These are phyloP conservation scores for Skeletonema grethae DNA, from an alignment of 108 stramenopile species.

Conservation along the genomic window DNA sequence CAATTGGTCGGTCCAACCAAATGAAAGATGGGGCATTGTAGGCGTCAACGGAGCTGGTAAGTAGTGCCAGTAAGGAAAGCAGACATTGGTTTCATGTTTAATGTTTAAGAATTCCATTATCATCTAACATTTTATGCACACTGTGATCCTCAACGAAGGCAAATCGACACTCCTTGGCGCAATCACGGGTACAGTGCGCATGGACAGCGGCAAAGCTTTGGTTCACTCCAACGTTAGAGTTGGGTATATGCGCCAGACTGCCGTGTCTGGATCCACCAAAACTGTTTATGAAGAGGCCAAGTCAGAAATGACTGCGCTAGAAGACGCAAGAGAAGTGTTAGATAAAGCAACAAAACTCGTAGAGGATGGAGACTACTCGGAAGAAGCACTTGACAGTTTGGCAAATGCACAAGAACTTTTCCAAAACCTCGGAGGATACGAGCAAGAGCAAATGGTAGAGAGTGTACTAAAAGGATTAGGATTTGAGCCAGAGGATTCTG, in stretches of 20 bases:
- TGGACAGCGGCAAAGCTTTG: slow-evolving; percentile 46
- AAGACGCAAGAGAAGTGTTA: slow-evolving; percentile 35
- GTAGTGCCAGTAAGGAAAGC: too few relatives aligned
- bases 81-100: too few relatives aligned
- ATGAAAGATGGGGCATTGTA: slow-evolving; percentile 57
- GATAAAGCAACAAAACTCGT: slow-evolving; percentile 14
- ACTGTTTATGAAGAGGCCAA: slow-evolving; percentile 83
- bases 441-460: slow-evolving; percentile 73
- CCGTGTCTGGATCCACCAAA: slow-evolving; percentile 72
- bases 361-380: slow-evolving; percentile 46
- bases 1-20: slow-evolving; percentile 59
- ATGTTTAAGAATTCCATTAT: background rate
- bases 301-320: slow-evolving; percentile 65
- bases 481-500: slow-evolving; percentile 59
- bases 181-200: slow-evolving; percentile 45
- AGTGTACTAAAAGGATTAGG: slow-evolving; percentile 78
- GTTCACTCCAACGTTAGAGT: slow-evolving; percentile 47
- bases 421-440: slow-evolving; percentile 69
- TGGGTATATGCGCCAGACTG: slow-evolving; percentile 27
- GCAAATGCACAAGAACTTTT: slow-evolving; percentile 54
- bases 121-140: background rate
- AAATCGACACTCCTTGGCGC: slow-evolving; percentile 54
- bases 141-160: background rate
- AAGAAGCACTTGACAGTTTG: slow-evolving; percentile 54
- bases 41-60: slow-evolving; percentile 55